Conservation (phyloP, 202 grass and related monocot genomes). For the Bolboschoenoplectus hybrid region DNA sequence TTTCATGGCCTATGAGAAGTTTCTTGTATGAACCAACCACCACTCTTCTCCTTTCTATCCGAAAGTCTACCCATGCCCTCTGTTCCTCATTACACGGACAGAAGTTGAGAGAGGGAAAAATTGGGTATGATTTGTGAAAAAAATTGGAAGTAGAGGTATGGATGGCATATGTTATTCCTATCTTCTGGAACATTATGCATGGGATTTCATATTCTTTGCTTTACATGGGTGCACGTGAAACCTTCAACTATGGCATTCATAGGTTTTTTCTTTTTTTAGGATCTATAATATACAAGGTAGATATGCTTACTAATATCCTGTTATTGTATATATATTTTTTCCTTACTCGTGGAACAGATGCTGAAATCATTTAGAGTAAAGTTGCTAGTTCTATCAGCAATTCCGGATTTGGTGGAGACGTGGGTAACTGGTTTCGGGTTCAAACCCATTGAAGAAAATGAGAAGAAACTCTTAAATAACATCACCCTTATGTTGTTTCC, state of each 20-base stretch:
- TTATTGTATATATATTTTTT: slow-evolving; percentile 27
- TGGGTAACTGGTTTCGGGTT: slow-evolving; percentile 95
- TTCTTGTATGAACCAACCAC: not conserved
- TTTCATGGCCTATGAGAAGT: slow-evolving; percentile 5
- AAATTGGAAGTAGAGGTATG: not conserved
- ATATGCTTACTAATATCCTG: slow-evolving; percentile 24
- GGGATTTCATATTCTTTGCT: not conserved
- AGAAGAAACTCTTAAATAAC: slow-evolving; percentile 66
- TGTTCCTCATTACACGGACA: slow-evolving; percentile 17
- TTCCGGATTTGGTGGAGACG: slow-evolving; percentile 87
- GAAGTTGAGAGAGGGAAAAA: not conserved
- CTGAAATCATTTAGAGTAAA: slow-evolving; percentile 80
- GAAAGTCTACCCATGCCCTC: not conserved
- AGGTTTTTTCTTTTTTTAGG: slow-evolving; percentile 7
- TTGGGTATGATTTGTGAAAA: slow-evolving; percentile 7
- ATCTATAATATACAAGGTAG: not conserved
- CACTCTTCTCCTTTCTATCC: not conserved
- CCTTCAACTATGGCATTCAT: not conserved
- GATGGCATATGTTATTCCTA: not conserved
- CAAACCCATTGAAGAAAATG: slow-evolving; percentile 74
- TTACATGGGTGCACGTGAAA: slow-evolving; percentile 3
- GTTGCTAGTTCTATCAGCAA: slow-evolving; percentile 88
- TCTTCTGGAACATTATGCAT: slow-evolving; percentile 3
- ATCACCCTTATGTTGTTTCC: slow-evolving; percentile 96
- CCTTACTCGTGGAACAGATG: slow-evolving; percentile 55